A percentile compares a stretch with the other conserved stretches of the same genome.
Conservation (phyloP, 1,284 basidiomycete genomes). For the Leucoagaricus sp. region DNA sequence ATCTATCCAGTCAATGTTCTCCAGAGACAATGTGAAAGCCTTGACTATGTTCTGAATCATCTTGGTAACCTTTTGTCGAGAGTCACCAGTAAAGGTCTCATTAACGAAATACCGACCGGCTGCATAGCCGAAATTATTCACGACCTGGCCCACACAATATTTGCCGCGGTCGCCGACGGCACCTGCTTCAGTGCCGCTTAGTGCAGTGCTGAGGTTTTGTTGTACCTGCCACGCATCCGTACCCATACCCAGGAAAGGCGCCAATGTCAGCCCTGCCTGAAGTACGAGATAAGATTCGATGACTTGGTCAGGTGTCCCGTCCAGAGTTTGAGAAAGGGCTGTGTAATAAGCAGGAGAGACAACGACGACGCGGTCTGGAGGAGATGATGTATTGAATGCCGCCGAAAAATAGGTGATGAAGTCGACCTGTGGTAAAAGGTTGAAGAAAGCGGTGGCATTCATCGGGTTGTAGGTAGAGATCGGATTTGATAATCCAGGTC, state of each 20-base stretch:
- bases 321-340: conserved; percentile 71
- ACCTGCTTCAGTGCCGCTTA: conserved; percentile 87
- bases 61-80: conserved; percentile 78
- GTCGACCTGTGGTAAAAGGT: conserved; percentile 75
- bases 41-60: conserved; percentile 86
- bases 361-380: conserved; percentile 79
- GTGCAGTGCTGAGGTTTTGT: conserved; percentile 65
- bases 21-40: conserved; percentile 82
- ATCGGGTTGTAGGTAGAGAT: too few relatives aligned
- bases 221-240: conserved; percentile 79
- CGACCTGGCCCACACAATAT: conserved; percentile 68
- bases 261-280: conserved; percentile 66
- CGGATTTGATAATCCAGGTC: too few relatives aligned
- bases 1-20: conserved; percentile 91
- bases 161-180: conserved; percentile 82
- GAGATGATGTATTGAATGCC: conserved; percentile 78
- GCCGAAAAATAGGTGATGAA: conserved; percentile 85
- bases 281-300: conserved; percentile 87
- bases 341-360: conserved; percentile 82
- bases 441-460: conserved; percentile 67
- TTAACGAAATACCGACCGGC: conserved; percentile 85
- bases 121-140: conserved; percentile 70
- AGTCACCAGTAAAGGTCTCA: conserved; percentile 82
- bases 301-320: conserved; percentile 68
- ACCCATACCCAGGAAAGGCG: conserved; percentile 69